Base-by-base conservation (phyloP, 805 yeast genomes). In the Wickerhamiella siamensis region DNA sequence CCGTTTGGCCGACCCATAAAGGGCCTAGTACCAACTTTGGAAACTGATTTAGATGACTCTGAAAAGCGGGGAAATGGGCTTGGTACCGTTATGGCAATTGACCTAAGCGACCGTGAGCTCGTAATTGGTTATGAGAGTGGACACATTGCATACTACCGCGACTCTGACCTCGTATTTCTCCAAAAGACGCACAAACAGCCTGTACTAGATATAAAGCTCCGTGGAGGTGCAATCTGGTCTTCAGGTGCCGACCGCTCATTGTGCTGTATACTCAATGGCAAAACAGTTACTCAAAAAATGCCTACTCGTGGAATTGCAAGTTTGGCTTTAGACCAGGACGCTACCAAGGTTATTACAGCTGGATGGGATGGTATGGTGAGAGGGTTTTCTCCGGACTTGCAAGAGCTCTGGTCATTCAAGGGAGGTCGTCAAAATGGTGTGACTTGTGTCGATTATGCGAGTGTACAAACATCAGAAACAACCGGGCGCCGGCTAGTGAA, bases 101-200 rank as follows among this genome's bases (percentile, higher is more conserved):
- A 66, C 36, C 50, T 79, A 2, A 50, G 69, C 1, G 51, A 50
- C 9, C 27, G 40, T 3, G 49, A 53, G 2, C 46, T 55, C 8
- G 43, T 57, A 15, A 63, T 78, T 4, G 94, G 93, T 1, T 83
- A 71, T 53, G 94, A 83, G 55, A 76, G 81, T 15, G 94, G 94
- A 0, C 76, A 72, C 49, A 65, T 74, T 5, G 59, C 61, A 1
- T 50, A 59, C 1, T 61, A 53, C 22, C 39, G 48, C 3, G 21
- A 35, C 4, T 27, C n/a, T 5, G 10, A 22, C 19, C 16, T 39
- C 15, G 42, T 20, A 20, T 36, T 29, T 24, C 20, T 33, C 26
- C 18, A 36, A n/a, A 18, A 34, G 31, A n/a, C 45, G 22, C 66
- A 62, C 45, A 41, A 48, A 22, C 59, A 56, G 43, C 63, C 67